Evolutionary conservation across 495 filamentous ascomycete species (phyloP).

Genomic region (Aspergillus heteromorphus): DNA sequence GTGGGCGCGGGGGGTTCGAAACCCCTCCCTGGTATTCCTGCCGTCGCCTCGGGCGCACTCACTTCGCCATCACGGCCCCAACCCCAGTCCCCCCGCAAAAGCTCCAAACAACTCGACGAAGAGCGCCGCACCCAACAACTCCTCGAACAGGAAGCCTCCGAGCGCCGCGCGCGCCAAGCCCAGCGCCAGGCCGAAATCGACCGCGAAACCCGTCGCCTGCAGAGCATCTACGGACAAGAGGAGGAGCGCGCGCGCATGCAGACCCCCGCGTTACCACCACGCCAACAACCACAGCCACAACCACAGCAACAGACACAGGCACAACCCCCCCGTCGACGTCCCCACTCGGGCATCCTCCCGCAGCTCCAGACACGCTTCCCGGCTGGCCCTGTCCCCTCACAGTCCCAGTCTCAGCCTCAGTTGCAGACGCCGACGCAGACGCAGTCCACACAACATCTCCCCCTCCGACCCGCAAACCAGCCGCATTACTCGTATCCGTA

Average conservation of each 20-base stretch:
- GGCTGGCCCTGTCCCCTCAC: too few species aligned
- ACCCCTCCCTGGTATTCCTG: constrained; percentile 3
- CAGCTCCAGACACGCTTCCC: too few species aligned
- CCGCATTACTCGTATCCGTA: constrained; percentile 9
- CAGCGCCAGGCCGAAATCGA: constrained; percentile 72
- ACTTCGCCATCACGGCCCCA: constrained; percentile 9
- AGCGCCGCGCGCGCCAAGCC: constrained; percentile 56
- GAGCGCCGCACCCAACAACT: constrained; percentile 67
- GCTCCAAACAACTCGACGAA: constrained; percentile 43
- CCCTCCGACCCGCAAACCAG: constrained; percentile 3
- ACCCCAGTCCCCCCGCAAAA: constrained; percentile 10
- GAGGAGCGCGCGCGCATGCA: constrained; percentile 34
- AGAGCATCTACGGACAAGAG: constrained; percentile 63
- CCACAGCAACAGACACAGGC: too few species aligned
- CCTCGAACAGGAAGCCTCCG: constrained; percentile 72
- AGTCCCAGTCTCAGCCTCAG: too few species aligned
- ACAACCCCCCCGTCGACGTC: too few species aligned
- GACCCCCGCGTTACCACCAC: constrained; percentile 21
- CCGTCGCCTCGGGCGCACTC: constrained; percentile 13
- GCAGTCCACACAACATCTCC: too few species aligned
- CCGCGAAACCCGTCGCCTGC: constrained; percentile 77
- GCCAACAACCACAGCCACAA: constrained; percentile 19
- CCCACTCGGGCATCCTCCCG: too few species aligned
- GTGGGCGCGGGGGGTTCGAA: too few species aligned
- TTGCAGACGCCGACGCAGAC: too few species aligned